Conservation (phyloP, 2,329 filamentous ascomycete species). For the Exophiala spinifera region DNA sequence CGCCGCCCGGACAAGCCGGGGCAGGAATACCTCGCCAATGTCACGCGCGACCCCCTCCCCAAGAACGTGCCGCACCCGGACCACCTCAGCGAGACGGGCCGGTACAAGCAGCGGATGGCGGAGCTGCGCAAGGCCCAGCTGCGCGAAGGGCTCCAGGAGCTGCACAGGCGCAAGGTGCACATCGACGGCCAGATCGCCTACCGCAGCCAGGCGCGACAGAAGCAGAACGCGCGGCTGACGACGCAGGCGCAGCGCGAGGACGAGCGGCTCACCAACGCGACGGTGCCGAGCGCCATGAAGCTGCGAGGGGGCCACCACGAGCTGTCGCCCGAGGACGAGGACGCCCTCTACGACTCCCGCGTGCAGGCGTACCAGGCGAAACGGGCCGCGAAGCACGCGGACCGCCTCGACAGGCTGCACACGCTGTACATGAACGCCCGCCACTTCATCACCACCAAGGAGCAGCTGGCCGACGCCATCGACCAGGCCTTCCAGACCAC, state of each 20-base stretch:
- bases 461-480: constrained; percentile 70
- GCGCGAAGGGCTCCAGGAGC: constrained; percentile 63
- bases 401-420: constrained; percentile 70
- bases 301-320: constrained; percentile 36
- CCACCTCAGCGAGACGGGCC: constrained; percentile 34
- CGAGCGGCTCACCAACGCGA: constrained; percentile 70
- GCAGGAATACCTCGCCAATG: constrained; percentile 51
- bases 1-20: constrained; percentile 59
- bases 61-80: constrained; percentile 33
- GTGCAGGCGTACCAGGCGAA: constrained; percentile 41
- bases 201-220: constrained; percentile 49
- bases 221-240: constrained; percentile 51
- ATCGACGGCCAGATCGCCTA: constrained; percentile 38
- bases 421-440: constrained; percentile 86
- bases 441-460: constrained; percentile 79
- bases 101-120: constrained; percentile 72
- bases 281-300: constrained; percentile 55
- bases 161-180: constrained; percentile 63
- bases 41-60: constrained; percentile 53
- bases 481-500: constrained; percentile 70
- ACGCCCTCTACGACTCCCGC: constrained; percentile 38
- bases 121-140: constrained; percentile 69
- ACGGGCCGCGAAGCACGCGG: constrained; percentile 53
- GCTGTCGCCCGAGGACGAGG: constrained; percentile 30
- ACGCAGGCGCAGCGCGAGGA: constrained; percentile 68